Conservation (phyloP, 2,329 filamentous ascomycete genomes). For the Pseudopithomyces chartarum region DNA sequence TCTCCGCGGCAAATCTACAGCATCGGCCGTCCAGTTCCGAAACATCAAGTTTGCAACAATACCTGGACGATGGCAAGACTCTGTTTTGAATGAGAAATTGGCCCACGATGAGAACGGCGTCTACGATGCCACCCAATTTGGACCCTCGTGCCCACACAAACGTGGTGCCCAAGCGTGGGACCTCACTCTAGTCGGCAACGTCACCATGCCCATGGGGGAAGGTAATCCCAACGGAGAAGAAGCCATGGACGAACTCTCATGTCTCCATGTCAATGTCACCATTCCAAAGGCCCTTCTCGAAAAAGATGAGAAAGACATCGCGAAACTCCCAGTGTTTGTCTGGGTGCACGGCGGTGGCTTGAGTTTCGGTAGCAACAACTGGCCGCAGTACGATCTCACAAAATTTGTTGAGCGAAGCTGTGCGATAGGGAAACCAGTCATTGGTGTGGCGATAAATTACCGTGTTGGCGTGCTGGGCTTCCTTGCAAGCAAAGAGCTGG, state of each 20-base stretch:
- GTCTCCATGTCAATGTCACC: conserved; percentile 41
- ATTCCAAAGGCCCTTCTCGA: conserved; percentile 27
- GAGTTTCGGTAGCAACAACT: conserved; percentile 55
- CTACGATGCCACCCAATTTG: conserved; percentile 42
- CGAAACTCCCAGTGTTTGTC: conserved; percentile 54
- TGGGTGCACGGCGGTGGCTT: conserved; percentile 62
- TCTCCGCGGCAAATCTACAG: conserved; percentile 24
- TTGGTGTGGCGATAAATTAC: conserved; percentile 48
- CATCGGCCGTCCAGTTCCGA: conserved; percentile 37
- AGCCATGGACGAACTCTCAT: conserved; percentile 40
- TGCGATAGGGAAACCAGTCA: conserved; percentile 51
- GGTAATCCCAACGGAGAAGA: conserved; percentile 24
- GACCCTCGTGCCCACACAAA: conserved; percentile 45
- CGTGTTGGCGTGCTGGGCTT: conserved; percentile 38
- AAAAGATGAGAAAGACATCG: background rate
- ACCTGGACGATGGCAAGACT: conserved; percentile 39
- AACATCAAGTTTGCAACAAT: conserved; percentile 44
- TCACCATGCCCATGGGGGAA: conserved; percentile 12
- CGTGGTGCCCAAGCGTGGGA: conserved; percentile 36
- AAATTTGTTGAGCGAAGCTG: conserved; percentile 52
- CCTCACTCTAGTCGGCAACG: conserved; percentile 28
- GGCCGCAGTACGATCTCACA: conserved; percentile 57
- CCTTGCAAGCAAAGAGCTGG: conserved; percentile 54
- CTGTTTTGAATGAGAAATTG: conserved; percentile 22
- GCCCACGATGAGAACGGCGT: conserved; percentile 11